Percentiles rank a stretch among this genome's conserved stretches.
Conservation (phyloP, 116 monocot species). For the Posidonia oceanica region DNA sequence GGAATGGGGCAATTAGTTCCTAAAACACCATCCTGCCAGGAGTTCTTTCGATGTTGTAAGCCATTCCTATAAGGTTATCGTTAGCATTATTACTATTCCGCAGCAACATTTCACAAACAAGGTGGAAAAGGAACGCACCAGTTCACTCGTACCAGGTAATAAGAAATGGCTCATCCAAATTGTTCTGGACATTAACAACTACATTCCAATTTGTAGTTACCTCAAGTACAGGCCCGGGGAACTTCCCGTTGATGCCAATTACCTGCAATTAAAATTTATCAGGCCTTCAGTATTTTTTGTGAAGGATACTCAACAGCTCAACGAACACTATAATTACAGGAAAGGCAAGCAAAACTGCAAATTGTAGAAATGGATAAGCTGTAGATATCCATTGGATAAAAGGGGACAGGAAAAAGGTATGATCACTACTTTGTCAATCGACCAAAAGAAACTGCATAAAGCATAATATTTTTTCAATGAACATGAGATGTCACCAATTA, state of each 20-base stretch:
- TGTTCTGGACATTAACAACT: constrained; percentile 66
- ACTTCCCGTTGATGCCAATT: constrained; percentile 76
- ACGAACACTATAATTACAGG: too few species aligned
- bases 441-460: too few species aligned
- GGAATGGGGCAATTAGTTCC: constrained; percentile 98
- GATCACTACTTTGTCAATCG: too few species aligned
- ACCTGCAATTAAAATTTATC: constrained; percentile 40
- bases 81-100: constrained; percentile 5
- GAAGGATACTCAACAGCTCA: background rate
- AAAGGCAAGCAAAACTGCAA: too few species aligned
- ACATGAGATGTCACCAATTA: too few species aligned
- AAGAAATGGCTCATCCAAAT: constrained; percentile 86
- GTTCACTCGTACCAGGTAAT: constrained; percentile 57
- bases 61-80: constrained; percentile 51
- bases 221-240: constrained; percentile 78
- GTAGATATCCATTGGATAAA: too few species aligned
- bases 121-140: background rate
- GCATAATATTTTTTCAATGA: too few species aligned
- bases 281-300: background rate
- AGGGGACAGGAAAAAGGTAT: too few species aligned
- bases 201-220: constrained; percentile 96
- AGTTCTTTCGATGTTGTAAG: constrained; percentile 83
- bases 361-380: too few species aligned
- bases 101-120: background rate
- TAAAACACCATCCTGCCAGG: constrained; percentile 94